Conservation (phyloP, 2,329 filamentous ascomycete genomes). For the Fulvia fulva region DNA sequence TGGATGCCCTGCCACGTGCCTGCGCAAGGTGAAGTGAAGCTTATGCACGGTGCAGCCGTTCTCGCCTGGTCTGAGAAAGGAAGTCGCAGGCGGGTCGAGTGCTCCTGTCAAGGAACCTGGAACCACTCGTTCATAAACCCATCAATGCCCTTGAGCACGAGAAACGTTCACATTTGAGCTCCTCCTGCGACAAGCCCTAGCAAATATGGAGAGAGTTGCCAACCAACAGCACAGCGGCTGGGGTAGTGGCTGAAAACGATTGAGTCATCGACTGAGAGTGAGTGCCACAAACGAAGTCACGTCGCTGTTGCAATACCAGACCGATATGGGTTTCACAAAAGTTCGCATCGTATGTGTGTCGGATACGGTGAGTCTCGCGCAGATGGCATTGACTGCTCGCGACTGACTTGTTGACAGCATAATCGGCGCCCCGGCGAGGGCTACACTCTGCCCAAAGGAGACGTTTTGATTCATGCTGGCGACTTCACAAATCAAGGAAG, state of each 20-base stretch:
- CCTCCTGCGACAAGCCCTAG: too few relatives aligned
- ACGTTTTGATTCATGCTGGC: conserved; percentile 72
- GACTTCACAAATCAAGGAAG: conserved; percentile 72
- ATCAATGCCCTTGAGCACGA: too few relatives aligned
- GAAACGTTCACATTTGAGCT: too few relatives aligned
- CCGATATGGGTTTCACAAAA: conserved; percentile 22
- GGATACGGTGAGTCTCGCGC: conserved; percentile 47
- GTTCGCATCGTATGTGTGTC: conserved; percentile 71
- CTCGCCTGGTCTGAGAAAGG: too few relatives aligned
- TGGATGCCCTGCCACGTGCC: background rate
- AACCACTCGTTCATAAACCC: too few relatives aligned
- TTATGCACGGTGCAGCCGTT: background rate
- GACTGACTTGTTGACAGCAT: conserved; percentile 39
- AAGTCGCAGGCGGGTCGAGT: too few relatives aligned
- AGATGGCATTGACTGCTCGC: conserved; percentile 3
- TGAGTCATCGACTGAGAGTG: too few relatives aligned
- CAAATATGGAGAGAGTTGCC: too few relatives aligned
- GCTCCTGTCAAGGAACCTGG: too few relatives aligned
- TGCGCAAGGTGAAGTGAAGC: background rate
- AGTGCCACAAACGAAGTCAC: too few relatives aligned
- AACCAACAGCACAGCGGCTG: too few relatives aligned
- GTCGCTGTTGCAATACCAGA: background rate
- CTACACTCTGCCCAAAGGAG: conserved; percentile 63
- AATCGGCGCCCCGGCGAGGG: conserved; percentile 53
- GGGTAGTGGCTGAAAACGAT: background rate